A percentile compares a stretch with the other conserved stretches of the same genome.
Conservation (phyloP, 495 filamentous ascomycete species). For the Penicillium chermesinum region DNA sequence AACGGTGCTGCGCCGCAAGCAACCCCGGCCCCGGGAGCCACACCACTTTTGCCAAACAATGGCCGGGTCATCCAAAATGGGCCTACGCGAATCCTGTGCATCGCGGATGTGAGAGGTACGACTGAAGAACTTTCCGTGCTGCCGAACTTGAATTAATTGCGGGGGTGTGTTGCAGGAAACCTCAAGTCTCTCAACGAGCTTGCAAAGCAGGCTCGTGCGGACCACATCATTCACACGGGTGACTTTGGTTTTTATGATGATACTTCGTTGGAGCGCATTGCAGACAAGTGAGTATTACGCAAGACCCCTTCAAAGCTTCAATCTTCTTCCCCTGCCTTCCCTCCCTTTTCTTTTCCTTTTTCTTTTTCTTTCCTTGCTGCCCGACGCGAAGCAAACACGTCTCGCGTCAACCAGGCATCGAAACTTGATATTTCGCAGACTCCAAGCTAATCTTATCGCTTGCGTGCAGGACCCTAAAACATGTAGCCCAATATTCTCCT, state of each 20-base stretch:
- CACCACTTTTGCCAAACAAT: slow-evolving; percentile 59
- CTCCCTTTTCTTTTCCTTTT: not conserved
- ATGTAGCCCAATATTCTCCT: slow-evolving; percentile 97
- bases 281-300: slow-evolving; percentile 77
- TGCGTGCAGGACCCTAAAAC: slow-evolving; percentile 76
- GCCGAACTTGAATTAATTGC: slow-evolving; percentile 10
- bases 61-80: slow-evolving; percentile 78
- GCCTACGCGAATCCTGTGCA: slow-evolving; percentile 80
- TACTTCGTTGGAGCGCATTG: slow-evolving; percentile 91
- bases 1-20: slow-evolving; percentile 38
- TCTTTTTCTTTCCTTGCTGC: slow-evolving; percentile 4
- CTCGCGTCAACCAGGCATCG: slow-evolving; percentile 2
- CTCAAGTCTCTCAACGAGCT: slow-evolving; percentile 93
- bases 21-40: slow-evolving; percentile 47
- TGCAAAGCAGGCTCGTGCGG: slow-evolving; percentile 84
- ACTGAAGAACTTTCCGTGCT: not conserved
- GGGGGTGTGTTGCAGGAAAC: slow-evolving; percentile 60
- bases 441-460: slow-evolving; percentile 13
- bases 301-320: not conserved
- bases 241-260: slow-evolving; percentile 99
- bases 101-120: slow-evolving; percentile 96
- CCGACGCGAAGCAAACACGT: slow-evolving; percentile 4
- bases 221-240: slow-evolving; percentile 96
- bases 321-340: too few relatives aligned
- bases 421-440: not conserved